Percentiles rank a stretch among this genome's conserved stretches.
Evolutionary conservation across 805 yeast genomes (phyloP).

Genomic region (Sugiyamaella mastotermitis): DNA sequence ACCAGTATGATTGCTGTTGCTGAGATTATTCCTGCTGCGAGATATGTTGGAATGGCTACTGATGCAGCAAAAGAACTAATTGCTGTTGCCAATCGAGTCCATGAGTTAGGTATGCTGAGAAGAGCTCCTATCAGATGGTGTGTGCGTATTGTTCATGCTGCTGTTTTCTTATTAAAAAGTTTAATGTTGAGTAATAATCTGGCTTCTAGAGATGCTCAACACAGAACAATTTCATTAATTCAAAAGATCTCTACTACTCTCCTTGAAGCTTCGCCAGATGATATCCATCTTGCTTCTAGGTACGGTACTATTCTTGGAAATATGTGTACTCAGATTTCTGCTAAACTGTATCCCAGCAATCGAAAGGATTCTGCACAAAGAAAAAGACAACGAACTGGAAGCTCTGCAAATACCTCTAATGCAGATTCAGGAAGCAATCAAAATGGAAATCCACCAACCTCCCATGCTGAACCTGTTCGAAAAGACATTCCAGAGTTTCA

Average conservation of each 20-base stretch:
- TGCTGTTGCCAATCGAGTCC: conserved; percentile 63
- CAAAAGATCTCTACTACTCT: conserved; percentile 68
- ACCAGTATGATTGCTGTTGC: conserved; percentile 42
- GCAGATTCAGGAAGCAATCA: neutral
- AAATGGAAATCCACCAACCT: neutral
- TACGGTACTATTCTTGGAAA: conserved; percentile 53
- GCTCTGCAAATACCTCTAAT: neutral
- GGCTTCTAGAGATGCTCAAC: conserved; percentile 33
- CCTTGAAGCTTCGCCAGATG: conserved; percentile 84
- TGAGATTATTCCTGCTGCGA: conserved; percentile 60
- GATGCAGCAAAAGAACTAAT: conserved; percentile 78
- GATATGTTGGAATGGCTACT: conserved; percentile 75
- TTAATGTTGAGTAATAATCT: conserved; percentile 33
- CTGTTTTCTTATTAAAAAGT: conserved; percentile 85
- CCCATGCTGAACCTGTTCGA: neutral
- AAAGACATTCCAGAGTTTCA: neutral
- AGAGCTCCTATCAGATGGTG: conserved; percentile 94
- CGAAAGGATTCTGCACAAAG: conserved; percentile 2
- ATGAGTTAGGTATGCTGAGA: conserved; percentile 50
- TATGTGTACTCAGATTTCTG: conserved; percentile 31
- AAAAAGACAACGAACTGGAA: conserved; percentile 1
- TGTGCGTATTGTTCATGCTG: conserved; percentile 76
- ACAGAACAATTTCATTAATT: conserved; percentile 54
- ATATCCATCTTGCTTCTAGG: conserved; percentile 73
- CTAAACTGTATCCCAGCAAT: neutral